Evolutionary conservation across 805 yeast genomes (phyloP).

Genomic region (Starmerella geochares): DNA sequence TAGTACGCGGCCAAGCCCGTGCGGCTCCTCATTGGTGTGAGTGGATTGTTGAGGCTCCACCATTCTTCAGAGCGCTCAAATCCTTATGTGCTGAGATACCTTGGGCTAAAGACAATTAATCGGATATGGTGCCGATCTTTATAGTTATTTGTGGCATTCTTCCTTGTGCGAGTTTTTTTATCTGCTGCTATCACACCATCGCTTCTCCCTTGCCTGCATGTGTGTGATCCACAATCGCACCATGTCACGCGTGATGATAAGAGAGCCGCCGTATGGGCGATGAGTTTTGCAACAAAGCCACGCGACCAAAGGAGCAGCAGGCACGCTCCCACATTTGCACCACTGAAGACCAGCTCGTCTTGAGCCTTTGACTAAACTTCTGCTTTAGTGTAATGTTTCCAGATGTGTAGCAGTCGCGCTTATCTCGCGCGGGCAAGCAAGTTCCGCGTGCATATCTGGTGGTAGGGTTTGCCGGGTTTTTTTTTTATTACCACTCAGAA

Average conservation of each 20-base stretch:
- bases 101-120: not conserved
- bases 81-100: not conserved
- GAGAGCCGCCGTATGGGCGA: not conserved
- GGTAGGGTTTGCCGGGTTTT: too few species aligned
- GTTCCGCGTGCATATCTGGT: too few species aligned
- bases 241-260: slow-evolving; percentile 2
- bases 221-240: not conserved
- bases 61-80: not conserved
- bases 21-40: not conserved
- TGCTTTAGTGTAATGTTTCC: too few species aligned
- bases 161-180: not conserved
- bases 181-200: slow-evolving; percentile 2
- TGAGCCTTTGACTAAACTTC: too few species aligned
- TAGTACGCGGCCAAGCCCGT: not conserved
- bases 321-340: too few species aligned
- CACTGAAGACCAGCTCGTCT: too few species aligned
- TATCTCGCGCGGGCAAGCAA: too few species aligned
- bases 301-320: too few species aligned
- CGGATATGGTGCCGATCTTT: not conserved
- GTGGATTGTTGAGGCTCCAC: not conserved
- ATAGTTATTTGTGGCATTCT: not conserved
- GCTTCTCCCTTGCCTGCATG: not conserved
- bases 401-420: too few species aligned
- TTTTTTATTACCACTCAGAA: too few species aligned
- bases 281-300: too few species aligned